Evolutionary conservation across 768 basidiomycete species (phyloP), one percentile per base, ranked within the genome.

Genomic region (Psilocybe subaeruginosa): DNA sequence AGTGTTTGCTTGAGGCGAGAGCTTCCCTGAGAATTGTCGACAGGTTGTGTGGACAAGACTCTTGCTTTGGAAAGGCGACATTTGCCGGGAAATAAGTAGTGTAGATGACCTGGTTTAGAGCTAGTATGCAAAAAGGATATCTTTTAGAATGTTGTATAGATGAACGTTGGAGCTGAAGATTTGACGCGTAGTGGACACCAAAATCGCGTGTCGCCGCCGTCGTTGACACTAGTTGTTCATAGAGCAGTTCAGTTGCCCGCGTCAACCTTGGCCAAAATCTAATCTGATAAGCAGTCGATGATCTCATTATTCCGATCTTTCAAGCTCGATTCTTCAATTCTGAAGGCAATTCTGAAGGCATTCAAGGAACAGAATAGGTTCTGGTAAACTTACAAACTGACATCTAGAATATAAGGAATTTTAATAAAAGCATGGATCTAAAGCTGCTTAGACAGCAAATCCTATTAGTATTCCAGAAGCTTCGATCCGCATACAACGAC

Each of bases 401-500:
- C 23, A 23, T 23, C 23, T 23, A 23, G 23, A 23, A 23, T 23
- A 23, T 23, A 23, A 23, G 23, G 23, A 23, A 35, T 35, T 35
- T 7, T 11, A 6, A 35, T 35, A 0, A 16, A 43, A 12, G 41
- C 41, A 4, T 43, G 41, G 41, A 43, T 46, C 1, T 6, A 6
- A n/a, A 46, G 14, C 1, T 46, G 7, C 8, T n/a, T 16, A 6
- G 1, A 19, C 45, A 46, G 8, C 48, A 51, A 16, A n/a, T 3
- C 27, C 27, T 35, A 35, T 19, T 23, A 17, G 11, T 59, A 51
- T 70, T 70, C 69, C 63, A 70, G 69, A 70, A 70, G 63, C 59
- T 70, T 70, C 69, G 67, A 68, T 67, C 59, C 39, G 54, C 37
- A 53, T 39, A 46, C 41, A 48, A 30, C 43, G 23, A 39, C 52